A percentile compares a stretch with the other conserved stretches of the same genome.
phyloP scores from a whole-genome alignment of 176 grass and related monocot genomes.

The Avena atlantica region DNA sequence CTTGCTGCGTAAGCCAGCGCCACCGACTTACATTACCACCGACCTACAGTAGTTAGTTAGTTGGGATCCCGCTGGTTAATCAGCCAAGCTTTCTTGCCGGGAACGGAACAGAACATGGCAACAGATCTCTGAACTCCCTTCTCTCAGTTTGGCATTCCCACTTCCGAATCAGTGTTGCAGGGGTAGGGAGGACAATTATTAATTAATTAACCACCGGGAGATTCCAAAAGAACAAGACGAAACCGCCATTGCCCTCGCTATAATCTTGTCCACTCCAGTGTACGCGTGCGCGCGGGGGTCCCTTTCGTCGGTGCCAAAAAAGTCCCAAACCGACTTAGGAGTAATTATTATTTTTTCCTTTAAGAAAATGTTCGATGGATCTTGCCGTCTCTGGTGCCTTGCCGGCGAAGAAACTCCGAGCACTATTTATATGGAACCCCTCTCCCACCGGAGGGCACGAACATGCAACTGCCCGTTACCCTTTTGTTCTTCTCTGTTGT shows the following conservation, averaged over 20 bases:
- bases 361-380: background rate
- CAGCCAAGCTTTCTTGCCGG: conserved; percentile 37
- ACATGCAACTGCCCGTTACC: background rate
- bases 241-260: background rate
- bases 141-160: background rate
- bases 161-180: background rate
- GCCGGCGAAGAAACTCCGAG: conserved; percentile 48
- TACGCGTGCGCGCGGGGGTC: background rate
- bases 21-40: conserved; percentile 14
- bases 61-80: conserved; percentile 19
- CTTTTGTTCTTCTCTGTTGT: conserved; percentile 13
- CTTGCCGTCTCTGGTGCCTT: conserved; percentile 28
- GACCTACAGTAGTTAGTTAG: background rate
- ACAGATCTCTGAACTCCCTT: background rate
- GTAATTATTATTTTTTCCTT: background rate
- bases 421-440: conserved; percentile 37
- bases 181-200: background rate
- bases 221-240: background rate
- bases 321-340: background rate
- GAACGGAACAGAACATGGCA: conserved; percentile 31
- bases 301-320: conserved; percentile 34
- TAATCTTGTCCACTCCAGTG: background rate
- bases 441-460: background rate
- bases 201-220: background rate
- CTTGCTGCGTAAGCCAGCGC: conserved; percentile 33